Evolutionary conservation across 768 basidiomycete genomes (phyloP).

Genomic region (Clavulina sp.): DNA sequence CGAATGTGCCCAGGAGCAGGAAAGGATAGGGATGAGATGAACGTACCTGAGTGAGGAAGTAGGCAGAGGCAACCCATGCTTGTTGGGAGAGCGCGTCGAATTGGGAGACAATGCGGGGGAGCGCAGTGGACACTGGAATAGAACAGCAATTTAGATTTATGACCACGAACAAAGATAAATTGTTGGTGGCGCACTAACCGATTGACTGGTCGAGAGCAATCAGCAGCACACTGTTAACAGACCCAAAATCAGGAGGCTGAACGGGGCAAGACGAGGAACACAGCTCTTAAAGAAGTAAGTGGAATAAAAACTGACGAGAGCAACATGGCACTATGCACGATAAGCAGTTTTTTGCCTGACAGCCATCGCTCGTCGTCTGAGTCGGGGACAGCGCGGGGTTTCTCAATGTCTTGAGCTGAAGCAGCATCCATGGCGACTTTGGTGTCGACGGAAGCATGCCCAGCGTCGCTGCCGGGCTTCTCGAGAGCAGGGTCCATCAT

Average conservation of each 20-base stretch:
- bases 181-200: neutral
- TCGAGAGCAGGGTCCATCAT: too few species aligned
- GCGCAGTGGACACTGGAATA: conserved; percentile 8
- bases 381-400: too few species aligned
- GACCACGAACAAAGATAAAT: neutral
- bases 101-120: conserved; percentile 18
- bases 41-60: conserved; percentile 10
- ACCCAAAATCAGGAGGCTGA: neutral
- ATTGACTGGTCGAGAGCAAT: neutral
- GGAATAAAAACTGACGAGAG: neutral
- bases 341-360: neutral
- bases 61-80: conserved; percentile 14
- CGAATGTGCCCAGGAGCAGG: too few species aligned
- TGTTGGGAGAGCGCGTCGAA: conserved; percentile 19
- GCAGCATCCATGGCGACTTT: too few species aligned
- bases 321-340: neutral
- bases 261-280: neutral
- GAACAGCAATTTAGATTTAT: too few species aligned
- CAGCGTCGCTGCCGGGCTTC: too few species aligned
- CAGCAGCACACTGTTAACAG: neutral
- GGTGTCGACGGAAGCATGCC: too few species aligned
- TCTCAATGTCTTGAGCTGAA: too few species aligned
- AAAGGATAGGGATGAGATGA: too few species aligned
- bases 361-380: neutral
- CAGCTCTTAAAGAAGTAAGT: too few species aligned